These are phyloP conservation scores for Polygonum maritimum DNA, from an alignment of 148 eudicot genomes.

Conservation along the genomic window DNA sequence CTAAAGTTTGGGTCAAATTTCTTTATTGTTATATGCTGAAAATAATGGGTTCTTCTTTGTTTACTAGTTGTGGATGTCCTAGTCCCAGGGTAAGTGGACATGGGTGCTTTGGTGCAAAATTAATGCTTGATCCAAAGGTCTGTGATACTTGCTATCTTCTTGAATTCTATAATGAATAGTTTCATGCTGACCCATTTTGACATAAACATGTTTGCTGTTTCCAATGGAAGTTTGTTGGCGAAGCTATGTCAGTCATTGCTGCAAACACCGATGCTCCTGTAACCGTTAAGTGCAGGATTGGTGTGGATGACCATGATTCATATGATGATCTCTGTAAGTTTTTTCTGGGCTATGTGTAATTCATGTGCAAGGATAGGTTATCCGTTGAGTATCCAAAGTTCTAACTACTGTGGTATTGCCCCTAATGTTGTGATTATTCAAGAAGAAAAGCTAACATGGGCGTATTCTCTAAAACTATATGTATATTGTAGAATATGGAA, in stretches of 20 bases:
- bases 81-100: conserved; percentile 94
- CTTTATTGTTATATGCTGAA: background rate
- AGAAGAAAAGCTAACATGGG: background rate
- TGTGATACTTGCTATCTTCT: conserved; percentile 11
- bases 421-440: background rate
- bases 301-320: conserved; percentile 92
- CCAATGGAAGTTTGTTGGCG: conserved; percentile 93
- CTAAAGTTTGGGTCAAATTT: conserved; percentile 5
- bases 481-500: background rate
- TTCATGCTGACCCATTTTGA: background rate
- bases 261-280: conserved; percentile 88
- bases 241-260: conserved; percentile 96
- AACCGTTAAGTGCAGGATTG: conserved; percentile 93
- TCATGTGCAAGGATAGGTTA: background rate
- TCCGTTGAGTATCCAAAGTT: background rate
- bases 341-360: background rate
- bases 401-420: background rate
- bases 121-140: conserved; percentile 99
- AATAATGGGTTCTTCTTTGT: conserved; percentile 14
- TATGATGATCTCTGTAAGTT: conserved; percentile 89
- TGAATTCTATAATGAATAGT: background rate
- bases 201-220: conserved; percentile 19
- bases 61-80: conserved; percentile 90
- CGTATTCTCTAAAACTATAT: background rate
- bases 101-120: conserved; percentile 89